Base-by-base conservation (phyloP, 2,329 filamentous ascomycete genomes). In the Xylariaceae sp. region DNA sequence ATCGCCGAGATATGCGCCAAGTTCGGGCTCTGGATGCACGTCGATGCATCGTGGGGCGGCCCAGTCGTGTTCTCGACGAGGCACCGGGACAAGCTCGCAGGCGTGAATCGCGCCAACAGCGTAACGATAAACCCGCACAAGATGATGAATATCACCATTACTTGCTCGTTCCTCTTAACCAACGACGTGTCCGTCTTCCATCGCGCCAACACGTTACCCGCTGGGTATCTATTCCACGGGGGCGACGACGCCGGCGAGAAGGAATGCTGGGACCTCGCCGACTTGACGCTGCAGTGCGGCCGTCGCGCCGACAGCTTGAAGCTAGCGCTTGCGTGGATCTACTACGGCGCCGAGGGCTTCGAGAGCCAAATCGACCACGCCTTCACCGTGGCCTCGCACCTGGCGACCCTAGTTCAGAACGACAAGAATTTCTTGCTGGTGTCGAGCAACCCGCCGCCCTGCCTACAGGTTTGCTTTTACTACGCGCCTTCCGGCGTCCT, bases 391-490 rank as follows among this genome's bases (percentile, higher is more conserved):
- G 91, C 91, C 0, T 75, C 78, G 3, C 79, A 89, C 62, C 76
- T 97, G n/a, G 83, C 86, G 0, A 67, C 67, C 0, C 70, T 85
- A 1, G 67, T 96, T 2, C 46, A 75, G 5, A 44, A 72, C 13
- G 76, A 78, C 40, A 67, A 72, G 0, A 75, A 88, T 61, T 87
- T 97, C 62, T 73, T 81, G 16, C 76, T 95, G 15, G 81, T 96
- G 2, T 88, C 84, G 10, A 78, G 82, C 52, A 86, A 88, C 63
- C 88, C 90, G 22, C 86, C 92, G 44, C 89, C 89, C 0, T 97
- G 92, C 72, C 74, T 96, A 68, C 94, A 97, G 73, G 88, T 97
- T 19, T 96, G 92, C 75, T 97, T 97, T 70, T 96, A 96, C 70
- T 91, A 88, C 65, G 83, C 86, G 0, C 82, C 82, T 0, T 75